Conservation (phyloP, 1,284 basidiomycete genomes). For the Irpex sp. region DNA sequence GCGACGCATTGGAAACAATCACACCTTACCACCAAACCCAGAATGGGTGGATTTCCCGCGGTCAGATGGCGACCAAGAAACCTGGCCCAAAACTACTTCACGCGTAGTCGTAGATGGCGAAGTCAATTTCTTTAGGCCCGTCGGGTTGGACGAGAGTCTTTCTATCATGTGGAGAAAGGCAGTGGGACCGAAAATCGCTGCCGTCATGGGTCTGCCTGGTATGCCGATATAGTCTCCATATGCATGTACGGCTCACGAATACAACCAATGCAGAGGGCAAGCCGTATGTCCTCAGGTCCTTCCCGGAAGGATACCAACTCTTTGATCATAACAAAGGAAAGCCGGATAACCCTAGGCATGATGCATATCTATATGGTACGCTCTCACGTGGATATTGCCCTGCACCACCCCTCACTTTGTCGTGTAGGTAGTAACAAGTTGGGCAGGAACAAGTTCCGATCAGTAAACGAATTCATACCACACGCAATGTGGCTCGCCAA, state of each 20-base stretch:
- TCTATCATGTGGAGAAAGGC: conserved; percentile 55
- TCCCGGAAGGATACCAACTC: conserved; percentile 65
- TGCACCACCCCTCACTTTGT: conserved; percentile 5
- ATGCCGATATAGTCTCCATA: conserved; percentile 14
- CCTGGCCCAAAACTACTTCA: conserved; percentile 54
- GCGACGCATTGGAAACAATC: conserved; percentile 18
- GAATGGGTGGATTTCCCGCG: conserved; percentile 51
- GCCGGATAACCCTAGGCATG: conserved; percentile 50
- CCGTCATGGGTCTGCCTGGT: conserved; percentile 46
- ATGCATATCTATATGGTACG: conserved; percentile 72
- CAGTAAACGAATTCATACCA: conserved; percentile 73
- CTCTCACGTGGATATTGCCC: conserved; percentile 19
- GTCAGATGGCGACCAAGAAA: conserved; percentile 49
- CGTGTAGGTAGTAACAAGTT: conserved; percentile 37
- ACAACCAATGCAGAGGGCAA: conserved; percentile 37
- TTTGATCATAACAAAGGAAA: conserved; percentile 71
- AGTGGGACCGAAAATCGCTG: conserved; percentile 52
- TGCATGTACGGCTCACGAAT: too few species aligned
- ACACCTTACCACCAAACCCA: conserved; percentile 43
- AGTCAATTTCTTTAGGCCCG: conserved; percentile 62
- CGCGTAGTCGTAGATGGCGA: conserved; percentile 46
- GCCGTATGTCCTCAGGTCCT: conserved; percentile 55
- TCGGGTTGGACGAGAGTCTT: conserved; percentile 43
- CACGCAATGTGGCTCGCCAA: conserved; percentile 75
- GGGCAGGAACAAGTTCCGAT: conserved; percentile 52